Conservation (phyloP, 2,329 filamentous ascomycete genomes). For the Ilyonectria sp. region DNA sequence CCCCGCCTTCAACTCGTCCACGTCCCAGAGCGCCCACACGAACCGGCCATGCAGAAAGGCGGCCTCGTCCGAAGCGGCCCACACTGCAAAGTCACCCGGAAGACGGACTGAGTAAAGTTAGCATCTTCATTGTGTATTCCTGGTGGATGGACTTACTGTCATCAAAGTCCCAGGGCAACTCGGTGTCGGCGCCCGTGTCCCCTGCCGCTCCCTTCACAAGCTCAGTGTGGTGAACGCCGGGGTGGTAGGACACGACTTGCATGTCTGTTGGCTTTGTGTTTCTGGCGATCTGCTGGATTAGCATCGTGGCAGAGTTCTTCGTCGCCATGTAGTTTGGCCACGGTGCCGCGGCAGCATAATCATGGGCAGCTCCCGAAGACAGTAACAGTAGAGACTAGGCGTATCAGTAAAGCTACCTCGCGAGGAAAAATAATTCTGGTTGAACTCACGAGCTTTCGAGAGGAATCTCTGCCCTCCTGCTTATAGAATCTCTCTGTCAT, state of each 20-base stretch:
- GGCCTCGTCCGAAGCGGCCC: constrained; percentile 59
- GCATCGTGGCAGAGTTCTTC: constrained; percentile 51
- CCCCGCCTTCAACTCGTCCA: constrained; percentile 57
- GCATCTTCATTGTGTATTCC: background rate
- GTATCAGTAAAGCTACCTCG: background rate
- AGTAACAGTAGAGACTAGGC: background rate
- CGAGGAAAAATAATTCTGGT: too few relatives aligned
- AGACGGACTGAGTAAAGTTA: constrained; percentile 36
- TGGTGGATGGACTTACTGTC: background rate
- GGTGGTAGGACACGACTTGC: constrained; percentile 57
- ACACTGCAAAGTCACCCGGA: constrained; percentile 57
- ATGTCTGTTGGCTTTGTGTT: constrained; percentile 52
- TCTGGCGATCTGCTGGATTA: constrained; percentile 49
- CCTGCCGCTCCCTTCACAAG: background rate
- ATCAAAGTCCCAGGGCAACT: background rate
- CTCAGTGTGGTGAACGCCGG: constrained; percentile 44
- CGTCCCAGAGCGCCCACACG: constrained; percentile 65
- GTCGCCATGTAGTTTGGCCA: constrained; percentile 51
- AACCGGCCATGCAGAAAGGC: constrained; percentile 61
- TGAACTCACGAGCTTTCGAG: constrained; percentile 2
- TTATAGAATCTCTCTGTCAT: constrained; percentile 1
- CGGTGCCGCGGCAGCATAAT: constrained; percentile 30
- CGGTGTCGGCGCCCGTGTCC: background rate
- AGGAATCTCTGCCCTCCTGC: background rate
- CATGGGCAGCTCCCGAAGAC: background rate